These are phyloP conservation scores for Nitzschia sp. DNA, from an alignment of 108 stramenopile genomes.

Conservation along the genomic window DNA sequence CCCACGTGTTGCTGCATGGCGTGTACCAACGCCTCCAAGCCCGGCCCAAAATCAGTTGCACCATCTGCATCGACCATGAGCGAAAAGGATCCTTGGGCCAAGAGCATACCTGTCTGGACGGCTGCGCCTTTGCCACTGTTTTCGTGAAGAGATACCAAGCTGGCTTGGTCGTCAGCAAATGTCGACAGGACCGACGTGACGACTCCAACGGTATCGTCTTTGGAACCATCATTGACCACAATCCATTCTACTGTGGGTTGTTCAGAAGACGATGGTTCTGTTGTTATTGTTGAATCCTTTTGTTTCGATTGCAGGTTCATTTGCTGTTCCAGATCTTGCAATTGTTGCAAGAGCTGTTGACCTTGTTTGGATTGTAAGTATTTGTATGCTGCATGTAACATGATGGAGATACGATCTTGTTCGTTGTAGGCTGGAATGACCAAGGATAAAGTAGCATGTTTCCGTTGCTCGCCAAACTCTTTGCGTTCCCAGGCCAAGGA, in stretches of 20 bases:
- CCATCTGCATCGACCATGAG: constrained; percentile 88
- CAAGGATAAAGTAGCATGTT: constrained; percentile 57
- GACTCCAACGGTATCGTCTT: constrained; percentile 57
- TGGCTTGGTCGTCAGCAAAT: constrained; percentile 8
- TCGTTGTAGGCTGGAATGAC: constrained; percentile 97
- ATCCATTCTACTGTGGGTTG: constrained; percentile 58
- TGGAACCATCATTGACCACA: constrained; percentile 84
- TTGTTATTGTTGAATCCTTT: neutral
- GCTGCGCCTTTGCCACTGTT: constrained; percentile 56
- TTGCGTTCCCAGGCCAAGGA: constrained; percentile 24
- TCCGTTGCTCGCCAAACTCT: neutral
- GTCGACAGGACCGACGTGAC: constrained; percentile 11
- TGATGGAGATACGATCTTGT: constrained; percentile 80
- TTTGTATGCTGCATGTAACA: constrained; percentile 74
- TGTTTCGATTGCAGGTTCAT: neutral
- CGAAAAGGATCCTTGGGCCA: constrained; percentile 49
- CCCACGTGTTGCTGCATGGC: constrained; percentile 5
- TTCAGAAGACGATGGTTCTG: neutral
- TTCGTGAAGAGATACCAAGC: constrained; percentile 21
- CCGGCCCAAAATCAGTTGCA: constrained; percentile 75
- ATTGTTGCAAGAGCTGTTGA: neutral
- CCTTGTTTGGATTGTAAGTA: constrained; percentile 49
- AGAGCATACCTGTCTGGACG: constrained; percentile 72
- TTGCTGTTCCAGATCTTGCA: constrained; percentile 9
- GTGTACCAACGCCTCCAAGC: constrained; percentile 52